Evolutionary conservation across 345 rosid genomes (phyloP).

Genomic region (Salix exigua): DNA sequence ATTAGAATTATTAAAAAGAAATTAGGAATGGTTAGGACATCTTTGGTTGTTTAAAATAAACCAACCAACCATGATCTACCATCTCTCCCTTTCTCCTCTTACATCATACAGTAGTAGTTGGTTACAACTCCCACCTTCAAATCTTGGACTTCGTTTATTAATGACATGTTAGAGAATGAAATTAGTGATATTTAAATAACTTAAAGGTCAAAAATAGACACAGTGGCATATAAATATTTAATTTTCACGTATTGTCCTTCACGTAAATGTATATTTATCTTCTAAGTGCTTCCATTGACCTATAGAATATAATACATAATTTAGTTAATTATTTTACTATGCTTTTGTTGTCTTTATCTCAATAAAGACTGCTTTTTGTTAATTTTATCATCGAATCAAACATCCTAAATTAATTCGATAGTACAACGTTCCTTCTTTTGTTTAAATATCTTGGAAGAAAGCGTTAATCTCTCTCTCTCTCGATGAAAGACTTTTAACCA

Average conservation of each 20-base stretch:
- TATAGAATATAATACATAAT: background rate
- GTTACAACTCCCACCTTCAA: constrained; percentile 33
- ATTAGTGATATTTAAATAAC: background rate
- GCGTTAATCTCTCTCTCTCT: too few relatives aligned
- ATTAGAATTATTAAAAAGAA: background rate
- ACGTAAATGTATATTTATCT: background rate
- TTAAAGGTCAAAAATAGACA: background rate
- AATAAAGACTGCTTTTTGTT: too few relatives aligned
- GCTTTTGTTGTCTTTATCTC: too few relatives aligned
- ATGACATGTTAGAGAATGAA: constrained; percentile 15
- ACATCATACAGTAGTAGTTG: constrained; percentile 20
- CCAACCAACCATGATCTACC: constrained; percentile 42
- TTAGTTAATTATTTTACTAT: too few relatives aligned
- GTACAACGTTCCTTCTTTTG: background rate
- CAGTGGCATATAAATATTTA: background rate
- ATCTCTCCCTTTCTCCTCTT: constrained; percentile 1
- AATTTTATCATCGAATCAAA: background rate
- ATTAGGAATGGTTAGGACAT: constrained; percentile 5
- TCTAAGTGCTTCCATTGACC: constrained; percentile 13
- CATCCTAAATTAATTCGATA: background rate
- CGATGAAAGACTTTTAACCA: too few relatives aligned
- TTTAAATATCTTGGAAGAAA: background rate
- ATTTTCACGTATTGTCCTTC: constrained; percentile 10
- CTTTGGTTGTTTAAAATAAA: constrained; percentile 23
- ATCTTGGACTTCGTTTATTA: background rate